Evolutionary conservation across 768 basidiomycete genomes (phyloP), one percentile per base, ranked within the genome.

Genomic region (Royoungia palumana): DNA sequence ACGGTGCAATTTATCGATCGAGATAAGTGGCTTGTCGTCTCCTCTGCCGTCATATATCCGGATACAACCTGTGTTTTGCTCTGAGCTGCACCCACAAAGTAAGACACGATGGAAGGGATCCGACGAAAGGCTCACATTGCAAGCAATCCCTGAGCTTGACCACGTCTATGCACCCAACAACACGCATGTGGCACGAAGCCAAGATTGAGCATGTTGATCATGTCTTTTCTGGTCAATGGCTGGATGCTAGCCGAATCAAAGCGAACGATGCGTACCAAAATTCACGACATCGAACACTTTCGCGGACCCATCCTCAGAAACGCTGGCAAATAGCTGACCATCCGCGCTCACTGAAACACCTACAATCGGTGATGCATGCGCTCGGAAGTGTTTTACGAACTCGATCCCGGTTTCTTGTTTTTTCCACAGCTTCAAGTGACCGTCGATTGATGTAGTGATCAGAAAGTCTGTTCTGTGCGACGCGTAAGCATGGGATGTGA

Each of bases 201-300:
- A 42, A 99, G 75, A 63, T 92, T 90, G 53, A 99, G 80, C 69
- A 97, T 96, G 67, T 96, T 98, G 61, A 98, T 98, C 95, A 98
- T 97, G 67, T 99, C 95, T 97, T 34, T 45, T 41, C 43, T 44
- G 5, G 4, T 41, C 16, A 32, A 28, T 38, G 32, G 38, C 36
- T 17, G 17, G 28, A 22, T n/a, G 35, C n/a, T 21, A 19, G 8
- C 24, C 13, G 37, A 25, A 14, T n/a, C 42, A 30, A 17, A 49
- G 19, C 17, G 25, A 37, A 44, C n/a, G 10, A 51, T 37, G 64
- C 87, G 41, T 58, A 96, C 95, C 96, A 66, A 97, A 98, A 70
- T 98, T 97, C 51, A 96, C 80, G 2, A 99, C 93, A 64, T 99
- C 96, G 59, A 98, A 98, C 25, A 99, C 89, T 68, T 98, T 94